These are phyloP conservation scores for Aspergillus sp. DNA, from an alignment of 2,329 filamentous ascomycete genomes.

Conservation along the genomic window DNA sequence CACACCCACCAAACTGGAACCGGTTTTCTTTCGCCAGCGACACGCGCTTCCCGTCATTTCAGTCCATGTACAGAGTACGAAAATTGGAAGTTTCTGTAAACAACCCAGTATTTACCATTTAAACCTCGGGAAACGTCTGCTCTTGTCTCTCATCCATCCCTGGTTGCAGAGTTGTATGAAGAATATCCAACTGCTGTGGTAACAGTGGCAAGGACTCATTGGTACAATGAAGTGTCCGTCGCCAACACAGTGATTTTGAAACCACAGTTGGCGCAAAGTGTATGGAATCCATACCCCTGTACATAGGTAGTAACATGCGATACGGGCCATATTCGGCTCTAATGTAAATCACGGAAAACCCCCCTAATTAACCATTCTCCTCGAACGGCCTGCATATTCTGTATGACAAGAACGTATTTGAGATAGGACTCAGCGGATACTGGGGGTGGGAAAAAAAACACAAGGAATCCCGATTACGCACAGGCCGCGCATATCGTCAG, in stretches of 20 bases:
- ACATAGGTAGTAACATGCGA: background rate
- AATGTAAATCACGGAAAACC: background rate
- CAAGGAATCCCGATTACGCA: conserved; percentile 3
- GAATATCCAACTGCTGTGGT: background rate
- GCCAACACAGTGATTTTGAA: background rate
- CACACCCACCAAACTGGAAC: conserved; percentile 15
- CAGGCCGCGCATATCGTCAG: conserved; percentile 11
- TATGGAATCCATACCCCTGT: background rate
- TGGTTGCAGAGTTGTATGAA: background rate
- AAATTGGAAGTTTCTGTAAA: background rate
- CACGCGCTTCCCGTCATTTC: background rate
- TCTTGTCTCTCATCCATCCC: background rate
- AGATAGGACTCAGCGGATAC: background rate
- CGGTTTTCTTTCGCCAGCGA: conserved; percentile 7
- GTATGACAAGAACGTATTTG: conserved; percentile 7
- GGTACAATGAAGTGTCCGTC: background rate
- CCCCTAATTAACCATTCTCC: conserved; percentile 11
- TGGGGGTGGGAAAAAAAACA: background rate
- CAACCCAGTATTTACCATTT: background rate
- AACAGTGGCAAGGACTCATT: background rate
- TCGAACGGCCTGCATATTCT: conserved; percentile 18
- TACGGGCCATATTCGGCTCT: background rate
- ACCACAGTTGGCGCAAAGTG: background rate
- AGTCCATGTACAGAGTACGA: background rate
- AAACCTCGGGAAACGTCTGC: background rate